These are phyloP conservation scores for Fraxinus quadrangulata DNA, from an alignment of 257 asterid genomes.

Conservation along the genomic window DNA sequence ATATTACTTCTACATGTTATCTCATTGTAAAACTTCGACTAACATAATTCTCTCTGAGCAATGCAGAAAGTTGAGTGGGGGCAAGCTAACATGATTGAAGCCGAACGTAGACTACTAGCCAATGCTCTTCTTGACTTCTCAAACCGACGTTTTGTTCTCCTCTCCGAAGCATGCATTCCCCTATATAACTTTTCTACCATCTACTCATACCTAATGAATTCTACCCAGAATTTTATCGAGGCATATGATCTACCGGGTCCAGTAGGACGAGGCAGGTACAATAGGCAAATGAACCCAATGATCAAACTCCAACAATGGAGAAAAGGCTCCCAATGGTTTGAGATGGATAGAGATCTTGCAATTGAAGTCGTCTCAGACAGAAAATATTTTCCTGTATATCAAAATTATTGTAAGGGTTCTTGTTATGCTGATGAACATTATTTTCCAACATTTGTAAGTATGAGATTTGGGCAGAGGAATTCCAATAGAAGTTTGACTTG, in stretches of 20 bases:
- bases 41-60: background rate
- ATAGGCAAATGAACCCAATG: slow-evolving; percentile 49
- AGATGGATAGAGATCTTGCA: slow-evolving; percentile 60
- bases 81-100: slow-evolving; percentile 76
- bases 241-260: slow-evolving; percentile 49
- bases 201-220: slow-evolving; percentile 66
- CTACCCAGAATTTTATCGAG: slow-evolving; percentile 61
- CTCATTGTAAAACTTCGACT: background rate
- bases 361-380: slow-evolving; percentile 60
- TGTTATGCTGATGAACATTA: slow-evolving; percentile 91
- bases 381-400: slow-evolving; percentile 46
- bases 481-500: slow-evolving; percentile 65
- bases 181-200: slow-evolving; percentile 76
- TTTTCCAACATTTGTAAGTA: slow-evolving; percentile 64
- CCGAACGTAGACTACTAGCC: slow-evolving; percentile 78
- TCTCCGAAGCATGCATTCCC: slow-evolving; percentile 87
- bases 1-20: background rate
- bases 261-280: slow-evolving; percentile 75
- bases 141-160: slow-evolving; percentile 73
- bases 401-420: slow-evolving; percentile 42
- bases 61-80: slow-evolving; percentile 86
- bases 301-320: slow-evolving; percentile 62
- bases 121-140: slow-evolving; percentile 86
- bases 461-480: slow-evolving; percentile 46
- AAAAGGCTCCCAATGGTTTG: slow-evolving; percentile 93